A percentile compares a stretch with the other conserved stretches of the same genome.
Evolutionary conservation across 768 basidiomycete genomes (phyloP).

Genomic region (Collybiopsis luxurians): DNA sequence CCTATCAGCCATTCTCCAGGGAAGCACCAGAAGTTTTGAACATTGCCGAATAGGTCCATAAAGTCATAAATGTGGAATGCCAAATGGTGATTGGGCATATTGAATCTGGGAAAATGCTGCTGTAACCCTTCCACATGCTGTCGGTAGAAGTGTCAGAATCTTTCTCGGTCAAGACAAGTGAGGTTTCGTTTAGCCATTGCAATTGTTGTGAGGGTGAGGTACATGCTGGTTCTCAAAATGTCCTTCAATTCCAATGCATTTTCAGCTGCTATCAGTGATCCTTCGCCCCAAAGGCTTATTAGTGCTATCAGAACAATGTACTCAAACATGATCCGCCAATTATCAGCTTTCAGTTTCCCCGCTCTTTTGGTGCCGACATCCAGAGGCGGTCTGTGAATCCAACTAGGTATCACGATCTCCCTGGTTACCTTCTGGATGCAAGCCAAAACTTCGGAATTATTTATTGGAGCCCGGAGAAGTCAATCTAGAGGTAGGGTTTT

Average conservation of each 20-base stretch:
- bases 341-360: conserved; percentile 23
- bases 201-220: neutral
- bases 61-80: conserved; percentile 17
- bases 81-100: conserved; percentile 4
- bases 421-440: neutral
- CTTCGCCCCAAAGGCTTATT: conserved; percentile 16
- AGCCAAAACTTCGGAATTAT: neutral
- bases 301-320: conserved; percentile 20
- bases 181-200: neutral
- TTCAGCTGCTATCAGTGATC: neutral
- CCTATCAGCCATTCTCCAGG: conserved; percentile 23
- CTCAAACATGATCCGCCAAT: conserved; percentile 15
- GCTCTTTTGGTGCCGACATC: conserved; percentile 10
- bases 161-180: neutral
- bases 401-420: conserved; percentile 1
- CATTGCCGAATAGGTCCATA: conserved; percentile 10
- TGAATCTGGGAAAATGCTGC: conserved; percentile 10
- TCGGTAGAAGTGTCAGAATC: neutral
- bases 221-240: conserved; percentile 3
- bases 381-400: conserved; percentile 7
- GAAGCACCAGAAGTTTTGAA: conserved; percentile 23
- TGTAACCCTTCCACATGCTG: conserved; percentile 9
- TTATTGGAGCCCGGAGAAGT: neutral
- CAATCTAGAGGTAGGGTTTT: neutral
- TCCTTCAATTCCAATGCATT: neutral